These are phyloP conservation scores for Rhodocollybia butyracea DNA, from an alignment of 768 basidiomycete species.

Conservation along the genomic window DNA sequence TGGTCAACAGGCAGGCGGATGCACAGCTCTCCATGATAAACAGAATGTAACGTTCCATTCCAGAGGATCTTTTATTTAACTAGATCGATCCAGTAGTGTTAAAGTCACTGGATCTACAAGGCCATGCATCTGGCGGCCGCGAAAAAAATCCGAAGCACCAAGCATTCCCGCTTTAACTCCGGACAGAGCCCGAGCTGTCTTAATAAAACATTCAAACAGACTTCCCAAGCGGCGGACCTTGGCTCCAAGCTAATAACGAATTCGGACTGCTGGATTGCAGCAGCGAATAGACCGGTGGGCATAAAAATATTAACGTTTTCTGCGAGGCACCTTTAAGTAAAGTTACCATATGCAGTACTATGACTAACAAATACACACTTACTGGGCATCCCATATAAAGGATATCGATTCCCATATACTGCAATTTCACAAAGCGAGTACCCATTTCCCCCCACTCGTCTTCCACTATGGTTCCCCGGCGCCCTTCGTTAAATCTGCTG, in stretches of 20 bases:
- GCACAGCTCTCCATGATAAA: too few relatives aligned
- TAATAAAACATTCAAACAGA: neutral
- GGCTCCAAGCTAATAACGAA: too few relatives aligned
- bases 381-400: constrained; percentile 5
- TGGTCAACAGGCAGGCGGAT: too few relatives aligned
- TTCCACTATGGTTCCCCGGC: neutral
- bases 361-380: neutral
- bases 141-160: too few relatives aligned
- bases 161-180: neutral
- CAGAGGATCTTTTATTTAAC: too few relatives aligned
- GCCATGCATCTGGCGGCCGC: too few relatives aligned
- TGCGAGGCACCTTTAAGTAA: neutral
- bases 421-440: neutral
- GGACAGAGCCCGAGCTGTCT: neutral
- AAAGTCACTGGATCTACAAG: neutral
- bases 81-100: neutral
- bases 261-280: too few relatives aligned
- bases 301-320: neutral
- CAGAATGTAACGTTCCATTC: too few relatives aligned
- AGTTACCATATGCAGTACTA: constrained; percentile 5
- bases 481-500: neutral
- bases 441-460: neutral
- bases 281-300: neutral
- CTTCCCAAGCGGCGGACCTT: too few relatives aligned
- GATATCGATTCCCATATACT: constrained; percentile 7